These are phyloP conservation scores for Brassica rapa DNA, from an alignment of 345 rosid species.

Conservation along the genomic window DNA sequence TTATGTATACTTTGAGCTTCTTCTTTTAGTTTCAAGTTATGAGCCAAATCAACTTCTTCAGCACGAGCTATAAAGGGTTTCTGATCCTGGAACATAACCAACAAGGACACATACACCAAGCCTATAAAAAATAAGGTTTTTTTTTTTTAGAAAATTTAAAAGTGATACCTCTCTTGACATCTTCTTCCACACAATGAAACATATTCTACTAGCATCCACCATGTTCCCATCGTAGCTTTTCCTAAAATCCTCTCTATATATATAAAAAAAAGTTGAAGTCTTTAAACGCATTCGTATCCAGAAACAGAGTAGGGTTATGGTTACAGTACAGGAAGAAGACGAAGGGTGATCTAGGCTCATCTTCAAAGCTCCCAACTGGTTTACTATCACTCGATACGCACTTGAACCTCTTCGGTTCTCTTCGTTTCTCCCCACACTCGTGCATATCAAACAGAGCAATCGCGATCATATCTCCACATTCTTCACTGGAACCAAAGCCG, in stretches of 20 bases:
- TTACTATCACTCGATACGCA: constrained; percentile 36
- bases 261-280: neutral
- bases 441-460: constrained; percentile 80
- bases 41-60: constrained; percentile 39
- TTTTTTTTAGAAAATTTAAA: neutral
- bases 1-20: constrained; percentile 24
- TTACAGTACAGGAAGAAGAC: constrained; percentile 63
- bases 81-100: constrained; percentile 51
- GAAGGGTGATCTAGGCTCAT: constrained; percentile 76
- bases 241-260: constrained; percentile 55
- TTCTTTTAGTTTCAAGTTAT: constrained; percentile 17
- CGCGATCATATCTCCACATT: constrained; percentile 60
- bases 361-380: constrained; percentile 6
- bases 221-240: constrained; percentile 18
- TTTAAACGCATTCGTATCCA: neutral
- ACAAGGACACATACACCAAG: neutral
- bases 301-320: neutral
- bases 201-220: constrained; percentile 52
- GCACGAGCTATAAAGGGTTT: constrained; percentile 52
- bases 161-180: constrained; percentile 61
- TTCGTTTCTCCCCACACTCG: constrained; percentile 48
- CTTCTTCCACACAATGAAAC: constrained; percentile 67
- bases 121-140: neutral
- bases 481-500: constrained; percentile 42
- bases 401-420: constrained; percentile 63